Conservation (phyloP, 225 moss, liverwort and hornwort species). For the Takakia lepidozioides region DNA sequence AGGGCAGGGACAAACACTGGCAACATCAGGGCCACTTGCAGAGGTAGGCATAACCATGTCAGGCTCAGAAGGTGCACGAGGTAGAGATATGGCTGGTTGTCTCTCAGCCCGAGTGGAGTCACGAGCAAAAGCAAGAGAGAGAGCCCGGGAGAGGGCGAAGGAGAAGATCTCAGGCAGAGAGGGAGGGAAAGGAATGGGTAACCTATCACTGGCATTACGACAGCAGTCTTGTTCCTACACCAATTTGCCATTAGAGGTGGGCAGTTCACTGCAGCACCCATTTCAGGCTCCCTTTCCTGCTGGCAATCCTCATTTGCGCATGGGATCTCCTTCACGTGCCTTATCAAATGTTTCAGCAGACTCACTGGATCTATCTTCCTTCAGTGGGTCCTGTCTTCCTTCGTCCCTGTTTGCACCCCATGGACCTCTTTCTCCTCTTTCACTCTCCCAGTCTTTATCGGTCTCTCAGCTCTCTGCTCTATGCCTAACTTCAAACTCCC, state of each 20-base stretch:
- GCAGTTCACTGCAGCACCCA: conserved; percentile 56
- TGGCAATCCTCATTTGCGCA: conserved; percentile 12
- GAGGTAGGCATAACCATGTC: too few species aligned
- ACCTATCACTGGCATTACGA: conserved; percentile 11
- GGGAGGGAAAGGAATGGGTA: conserved; percentile 16
- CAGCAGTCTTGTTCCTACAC: conserved; percentile 28
- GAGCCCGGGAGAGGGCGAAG: conserved; percentile 78
- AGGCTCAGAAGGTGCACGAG: conserved; percentile 19
- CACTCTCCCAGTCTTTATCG: conserved; percentile 23
- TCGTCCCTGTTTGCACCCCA: conserved; percentile 15
- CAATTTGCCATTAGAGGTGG: conserved; percentile 36
- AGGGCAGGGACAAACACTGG: too few species aligned
- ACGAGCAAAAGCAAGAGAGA: conserved; percentile 71
- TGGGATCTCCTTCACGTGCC: conserved; percentile 21
- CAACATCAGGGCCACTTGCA: too few species aligned
- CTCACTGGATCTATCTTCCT: conserved; percentile 13
- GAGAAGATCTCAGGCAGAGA: conserved; percentile 52
- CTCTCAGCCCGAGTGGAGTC: conserved; percentile 57
- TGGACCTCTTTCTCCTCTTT: conserved; percentile 20
- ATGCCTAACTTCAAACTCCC: conserved; percentile 32
- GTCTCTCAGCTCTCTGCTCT: conserved; percentile 39
- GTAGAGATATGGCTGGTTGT: conserved; percentile 24
- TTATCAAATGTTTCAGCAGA: conserved; percentile 25
- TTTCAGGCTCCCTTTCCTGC: conserved; percentile 42
- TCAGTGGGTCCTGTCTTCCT: conserved; percentile 12